Percentiles rank a stretch among this genome's conserved stretches.
Evolutionary conservation across 768 basidiomycete genomes (phyloP).

Genomic region (Melanogaster broomeanus): DNA sequence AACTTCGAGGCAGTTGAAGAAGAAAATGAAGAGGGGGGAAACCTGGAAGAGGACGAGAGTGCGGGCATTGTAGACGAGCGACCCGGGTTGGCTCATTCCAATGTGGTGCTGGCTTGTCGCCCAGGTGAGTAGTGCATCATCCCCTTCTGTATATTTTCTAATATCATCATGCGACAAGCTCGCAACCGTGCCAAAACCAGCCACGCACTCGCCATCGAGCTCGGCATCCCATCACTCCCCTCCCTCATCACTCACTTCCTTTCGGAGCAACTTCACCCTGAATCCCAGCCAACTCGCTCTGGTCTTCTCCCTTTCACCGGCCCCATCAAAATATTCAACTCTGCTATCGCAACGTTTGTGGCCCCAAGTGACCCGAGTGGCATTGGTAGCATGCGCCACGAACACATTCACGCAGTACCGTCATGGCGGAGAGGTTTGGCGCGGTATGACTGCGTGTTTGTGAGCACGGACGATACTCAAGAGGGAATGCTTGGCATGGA

Average conservation of each 20-base stretch:
- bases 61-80: slow-evolving; percentile 26
- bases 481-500: slow-evolving; percentile 14
- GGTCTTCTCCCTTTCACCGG: neutral
- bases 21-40: slow-evolving; percentile 28
- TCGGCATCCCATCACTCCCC: neutral
- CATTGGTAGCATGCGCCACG: slow-evolving; percentile 4
- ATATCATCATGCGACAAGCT: neutral
- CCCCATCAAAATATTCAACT: neutral
- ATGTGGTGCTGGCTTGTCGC: neutral
- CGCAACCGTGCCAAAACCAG: neutral
- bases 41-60: neutral
- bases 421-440: slow-evolving; percentile 10
- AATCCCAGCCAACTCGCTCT: neutral
- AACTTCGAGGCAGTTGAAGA: slow-evolving; percentile 17
- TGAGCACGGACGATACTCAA: slow-evolving; percentile 3
- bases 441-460: neutral
- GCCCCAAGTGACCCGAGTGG: neutral
- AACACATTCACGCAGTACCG: slow-evolving; percentile 21
- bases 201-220: neutral
- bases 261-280: neutral
- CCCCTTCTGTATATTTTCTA: neutral
- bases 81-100: slow-evolving; percentile 2
- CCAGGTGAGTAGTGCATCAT: neutral
- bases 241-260: neutral
- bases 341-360: neutral